Base-by-base conservation (phyloP, 805 yeast genomes). In the Barnettozyma botsteinii region DNA sequence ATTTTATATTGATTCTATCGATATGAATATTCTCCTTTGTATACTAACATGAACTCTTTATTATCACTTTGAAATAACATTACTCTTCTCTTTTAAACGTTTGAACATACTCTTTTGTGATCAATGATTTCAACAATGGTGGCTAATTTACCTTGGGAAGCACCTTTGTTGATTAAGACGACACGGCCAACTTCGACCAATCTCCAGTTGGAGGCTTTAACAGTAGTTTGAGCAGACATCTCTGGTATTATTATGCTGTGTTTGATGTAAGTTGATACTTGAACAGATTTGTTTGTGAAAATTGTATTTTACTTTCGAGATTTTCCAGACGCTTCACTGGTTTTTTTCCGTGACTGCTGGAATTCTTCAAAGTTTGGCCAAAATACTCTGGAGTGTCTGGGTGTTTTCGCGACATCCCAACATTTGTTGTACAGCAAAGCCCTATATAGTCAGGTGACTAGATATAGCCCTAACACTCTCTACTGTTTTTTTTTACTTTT, bases 121-220 rank as follows among this genome's bases (percentile, higher is more conserved):
- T 93, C 98, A 67, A 93, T 85, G 77, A 93, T 86, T 80, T 93
- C 98, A 66, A 89, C 98, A 65, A 93, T 82, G 68, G 95, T 76
- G 64, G 98, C 99, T 67, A 93, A 81, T 74, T 87, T 85, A 60
- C 84, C 84, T 52, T 79, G 70, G 61, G 62, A 64, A 52, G 70
- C 66, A 64, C 86, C 85, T 72, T 82, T 77, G 82, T 79, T 78
- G 68, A 91, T 69, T 67, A 91, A 83, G 70, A 89, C 96, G 69
- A 93, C 85, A 79, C 99, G 96, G 72, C 98, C 98, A 68, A 89
- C 85, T 81, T 91, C 96, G 71, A 93, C 98, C 67, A 79, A 81
- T 85, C 96, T 87, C 98, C 98, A 93, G 91, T 85, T 85, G 71
- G 95, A 77, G 70, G 95, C 85, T 78, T 86, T 84, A 72, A 93